A percentile compares a stretch with the other conserved stretches of the same genome.
Evolutionary conservation across 2,329 filamentous ascomycete genomes (phyloP).

Genomic region (Colletotrichum spaethianum): DNA sequence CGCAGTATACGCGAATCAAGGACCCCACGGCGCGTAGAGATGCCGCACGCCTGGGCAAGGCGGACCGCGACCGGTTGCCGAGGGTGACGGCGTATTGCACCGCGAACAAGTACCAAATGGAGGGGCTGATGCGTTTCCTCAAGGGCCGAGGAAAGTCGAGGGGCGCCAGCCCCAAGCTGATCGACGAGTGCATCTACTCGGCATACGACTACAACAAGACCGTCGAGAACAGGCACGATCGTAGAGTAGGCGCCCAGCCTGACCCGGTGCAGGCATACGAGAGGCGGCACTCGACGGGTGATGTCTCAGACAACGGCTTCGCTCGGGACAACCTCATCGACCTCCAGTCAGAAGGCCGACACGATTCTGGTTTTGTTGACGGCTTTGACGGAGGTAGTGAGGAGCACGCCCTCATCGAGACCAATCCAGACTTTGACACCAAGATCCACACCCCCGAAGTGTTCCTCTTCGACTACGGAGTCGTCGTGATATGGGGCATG

Average conservation of each 20-base stretch:
- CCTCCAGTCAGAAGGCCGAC: conserved; percentile 61
- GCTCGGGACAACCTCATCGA: conserved; percentile 76
- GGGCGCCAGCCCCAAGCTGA: conserved; percentile 89
- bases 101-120: conserved; percentile 90
- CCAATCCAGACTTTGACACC: conserved; percentile 83
- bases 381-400: conserved; percentile 47
- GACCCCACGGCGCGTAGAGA: conserved; percentile 93
- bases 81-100: conserved; percentile 98
- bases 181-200: conserved; percentile 98
- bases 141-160: conserved; percentile 86
- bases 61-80: conserved; percentile 88
- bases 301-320: conserved; percentile 70
- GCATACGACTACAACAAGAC: conserved; percentile 84
- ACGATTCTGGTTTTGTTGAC: conserved; percentile 50
- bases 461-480: conserved; percentile 97
- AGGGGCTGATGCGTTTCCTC: conserved; percentile 89
- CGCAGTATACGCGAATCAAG: conserved; percentile 97
- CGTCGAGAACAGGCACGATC: conserved; percentile 53
- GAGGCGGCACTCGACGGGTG: conserved; percentile 82
- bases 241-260: conserved; percentile 44
- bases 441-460: conserved; percentile 93
- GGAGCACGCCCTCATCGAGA: conserved; percentile 54
- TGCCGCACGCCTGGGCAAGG: conserved; percentile 92
- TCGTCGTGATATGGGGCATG: conserved; percentile 99
- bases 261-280: conserved; percentile 67